A percentile compares a stretch with the other conserved stretches of the same genome.
phyloP scores from a whole-genome alignment of 2,329 filamentous ascomycete species.

The Dothiorella sarmentorum region DNA sequence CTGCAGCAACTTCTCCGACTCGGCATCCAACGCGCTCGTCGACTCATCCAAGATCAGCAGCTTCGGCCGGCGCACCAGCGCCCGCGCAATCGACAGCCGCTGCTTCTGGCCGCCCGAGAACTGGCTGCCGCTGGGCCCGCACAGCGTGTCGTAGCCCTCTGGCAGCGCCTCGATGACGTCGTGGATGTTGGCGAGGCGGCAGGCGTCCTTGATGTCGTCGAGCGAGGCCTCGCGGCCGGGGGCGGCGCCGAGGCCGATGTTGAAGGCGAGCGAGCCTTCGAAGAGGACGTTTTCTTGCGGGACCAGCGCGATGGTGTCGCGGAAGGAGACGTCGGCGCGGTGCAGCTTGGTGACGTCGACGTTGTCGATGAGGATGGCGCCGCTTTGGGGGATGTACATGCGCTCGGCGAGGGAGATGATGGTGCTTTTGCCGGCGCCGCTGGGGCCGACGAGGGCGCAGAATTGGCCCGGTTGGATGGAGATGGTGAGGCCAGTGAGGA shows the following conservation, averaged over 20 bases:
- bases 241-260: constrained; percentile 47
- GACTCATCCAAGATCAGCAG: constrained; percentile 43
- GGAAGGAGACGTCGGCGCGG: background rate
- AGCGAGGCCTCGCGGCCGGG: constrained; percentile 56
- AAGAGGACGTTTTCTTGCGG: constrained; percentile 49
- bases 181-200: constrained; percentile 66
- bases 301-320: constrained; percentile 42
- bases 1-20: constrained; percentile 41
- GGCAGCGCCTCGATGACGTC: constrained; percentile 62
- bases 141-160: constrained; percentile 61
- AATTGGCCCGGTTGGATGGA: constrained; percentile 40
- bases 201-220: constrained; percentile 63
- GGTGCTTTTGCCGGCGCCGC: constrained; percentile 48
- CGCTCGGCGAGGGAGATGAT: constrained; percentile 46
- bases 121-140: constrained; percentile 39
- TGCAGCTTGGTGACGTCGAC: background rate
- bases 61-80: constrained; percentile 41
- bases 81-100: constrained; percentile 42
- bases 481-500: constrained; percentile 21
- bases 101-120: constrained; percentile 44
- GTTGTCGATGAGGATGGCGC: constrained; percentile 22
- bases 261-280: constrained; percentile 48
- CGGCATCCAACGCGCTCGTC: too few species aligned
- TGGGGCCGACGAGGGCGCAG: constrained; percentile 47
- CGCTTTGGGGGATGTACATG: constrained; percentile 44